Evolutionary conservation across 2,329 filamentous ascomycete species (phyloP), one percentile per base, ranked within the genome.

Genomic region (Setomelanomma holmii): DNA sequence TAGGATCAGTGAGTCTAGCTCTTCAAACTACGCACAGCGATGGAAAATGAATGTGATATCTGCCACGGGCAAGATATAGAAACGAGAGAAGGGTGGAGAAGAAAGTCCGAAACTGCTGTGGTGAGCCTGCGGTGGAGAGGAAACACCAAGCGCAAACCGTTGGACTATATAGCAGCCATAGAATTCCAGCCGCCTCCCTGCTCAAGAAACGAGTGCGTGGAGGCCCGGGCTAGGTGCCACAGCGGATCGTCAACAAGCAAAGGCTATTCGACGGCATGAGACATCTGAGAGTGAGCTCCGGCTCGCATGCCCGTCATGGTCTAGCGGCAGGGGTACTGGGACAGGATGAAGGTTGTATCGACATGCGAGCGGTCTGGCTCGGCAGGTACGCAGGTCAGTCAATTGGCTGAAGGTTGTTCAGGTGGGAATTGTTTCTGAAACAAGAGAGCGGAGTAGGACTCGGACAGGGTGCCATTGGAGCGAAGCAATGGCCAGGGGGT

Each of bases 41-140:
- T 50, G 19, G 41, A 56, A 71, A 36, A 70, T 42, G 70, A 72
- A 50, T 64, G 69, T 69, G 60, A 60, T 66, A 63, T 67, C 66
- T 72, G 72, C 72, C 72, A 62, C 71, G 68, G 71, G 72, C 70
- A 64, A 64, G 63, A 69, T 61, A 55, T 50, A 51, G 58, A 53
- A 64, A 52, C 52, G 50, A 39, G 50, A 56, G 51, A 58, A 60
- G 43, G 50, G 46, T 46, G 57, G 53, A 62, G 56, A 59, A 49
- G 52, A 57, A 63, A 53, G 39, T 58, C 51, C 49, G 55, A 63
- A 58, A 60, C 45, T 60, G 59, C 59, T 63, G 59, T 65, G 60
- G 55, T 58, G 53, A 63, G 58, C 55, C 34, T 59, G 56, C 49
- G 53, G 57, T 60, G 55, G 57, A 55, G 58, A 62, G 47, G 54